Evolutionary conservation across 2,329 filamentous ascomycete species (phyloP).

Genomic region (Epichloe elymi): DNA sequence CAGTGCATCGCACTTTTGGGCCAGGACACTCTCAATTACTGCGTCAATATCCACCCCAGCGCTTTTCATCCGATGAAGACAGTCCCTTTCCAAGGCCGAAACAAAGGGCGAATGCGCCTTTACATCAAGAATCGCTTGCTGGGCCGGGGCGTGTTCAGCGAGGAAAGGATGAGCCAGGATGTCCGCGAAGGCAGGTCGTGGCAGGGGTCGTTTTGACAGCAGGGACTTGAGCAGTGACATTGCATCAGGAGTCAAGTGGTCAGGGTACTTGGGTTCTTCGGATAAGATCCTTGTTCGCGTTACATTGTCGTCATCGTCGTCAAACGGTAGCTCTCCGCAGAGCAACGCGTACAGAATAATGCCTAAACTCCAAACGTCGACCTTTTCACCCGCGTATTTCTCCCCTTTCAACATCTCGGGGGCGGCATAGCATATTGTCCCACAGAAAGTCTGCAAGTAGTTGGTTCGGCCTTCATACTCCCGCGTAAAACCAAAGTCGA

Average conservation of each 20-base stretch:
- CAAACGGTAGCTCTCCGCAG: slow-evolving; percentile 80
- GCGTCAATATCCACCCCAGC: slow-evolving; percentile 89
- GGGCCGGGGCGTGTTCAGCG: slow-evolving; percentile 70
- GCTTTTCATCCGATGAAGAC: slow-evolving; percentile 80
- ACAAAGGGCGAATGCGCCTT: slow-evolving; percentile 72
- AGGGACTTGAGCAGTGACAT: slow-evolving; percentile 63
- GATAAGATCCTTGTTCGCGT: slow-evolving; percentile 77
- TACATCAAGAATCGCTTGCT: slow-evolving; percentile 78
- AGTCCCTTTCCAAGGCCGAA: slow-evolving; percentile 78
- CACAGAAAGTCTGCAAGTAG: slow-evolving; percentile 93
- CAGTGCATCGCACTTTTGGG: slow-evolving; percentile 78
- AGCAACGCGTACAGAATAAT: slow-evolving; percentile 75
- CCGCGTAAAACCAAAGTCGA: slow-evolving; percentile 94
- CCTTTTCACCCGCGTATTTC: slow-evolving; percentile 95
- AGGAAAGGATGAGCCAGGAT: slow-evolving; percentile 83
- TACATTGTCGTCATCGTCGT: slow-evolving; percentile 83
- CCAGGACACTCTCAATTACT: slow-evolving; percentile 85
- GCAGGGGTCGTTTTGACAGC: slow-evolving; percentile 80
- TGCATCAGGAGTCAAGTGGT: slow-evolving; percentile 65
- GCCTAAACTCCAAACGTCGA: slow-evolving; percentile 88
- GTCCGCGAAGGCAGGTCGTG: slow-evolving; percentile 70
- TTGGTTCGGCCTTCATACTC: slow-evolving; percentile 94
- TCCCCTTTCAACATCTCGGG: slow-evolving; percentile 98
- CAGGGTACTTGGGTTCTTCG: slow-evolving; percentile 75
- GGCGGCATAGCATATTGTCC: slow-evolving; percentile 93